Conservation (phyloP, 257 asterid species). For the Ilex asprella region DNA sequence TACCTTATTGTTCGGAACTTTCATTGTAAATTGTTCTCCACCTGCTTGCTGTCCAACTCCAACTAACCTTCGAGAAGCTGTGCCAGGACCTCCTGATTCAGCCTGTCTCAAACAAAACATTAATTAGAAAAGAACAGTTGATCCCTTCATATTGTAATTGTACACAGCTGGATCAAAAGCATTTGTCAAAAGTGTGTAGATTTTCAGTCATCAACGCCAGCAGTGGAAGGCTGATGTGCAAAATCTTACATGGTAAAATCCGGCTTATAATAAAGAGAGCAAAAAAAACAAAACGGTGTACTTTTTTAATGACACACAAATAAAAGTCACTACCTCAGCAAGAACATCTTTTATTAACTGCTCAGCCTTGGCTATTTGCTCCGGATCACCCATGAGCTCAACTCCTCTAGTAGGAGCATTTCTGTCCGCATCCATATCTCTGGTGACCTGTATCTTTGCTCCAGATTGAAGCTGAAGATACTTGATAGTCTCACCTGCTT, state of each 20-base stretch:
- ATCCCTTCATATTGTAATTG: not conserved
- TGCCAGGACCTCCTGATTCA: conserved; percentile 76
- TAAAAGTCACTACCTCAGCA: conserved; percentile 41
- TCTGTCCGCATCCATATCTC: conserved; percentile 24
- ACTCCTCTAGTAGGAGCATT: conserved; percentile 15
- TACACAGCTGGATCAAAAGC: not conserved
- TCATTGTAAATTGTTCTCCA: conserved; percentile 56
- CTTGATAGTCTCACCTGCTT: conserved; percentile 91
- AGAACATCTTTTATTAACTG: conserved; percentile 27
- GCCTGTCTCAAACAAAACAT: conserved; percentile 42
- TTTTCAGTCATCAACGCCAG: not conserved
- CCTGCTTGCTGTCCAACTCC: conserved; percentile 66
- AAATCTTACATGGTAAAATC: not conserved
- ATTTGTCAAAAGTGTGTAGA: not conserved
- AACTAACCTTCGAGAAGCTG: conserved; percentile 45
- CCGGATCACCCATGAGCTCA: conserved; percentile 26
- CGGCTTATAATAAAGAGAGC: not conserved
- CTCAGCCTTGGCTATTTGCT: conserved; percentile 23
- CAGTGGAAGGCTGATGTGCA: not conserved
- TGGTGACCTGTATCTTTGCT: conserved; percentile 84
- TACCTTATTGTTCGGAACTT: conserved; percentile 83
- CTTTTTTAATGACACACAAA: not conserved
- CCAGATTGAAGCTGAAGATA: conserved; percentile 78
- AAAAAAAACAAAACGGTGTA: not conserved
- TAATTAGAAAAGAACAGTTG: conserved; percentile 2